Base-by-base conservation (phyloP, 2,329 filamentous ascomycete species). In the Arthrocladium fulminans region DNA sequence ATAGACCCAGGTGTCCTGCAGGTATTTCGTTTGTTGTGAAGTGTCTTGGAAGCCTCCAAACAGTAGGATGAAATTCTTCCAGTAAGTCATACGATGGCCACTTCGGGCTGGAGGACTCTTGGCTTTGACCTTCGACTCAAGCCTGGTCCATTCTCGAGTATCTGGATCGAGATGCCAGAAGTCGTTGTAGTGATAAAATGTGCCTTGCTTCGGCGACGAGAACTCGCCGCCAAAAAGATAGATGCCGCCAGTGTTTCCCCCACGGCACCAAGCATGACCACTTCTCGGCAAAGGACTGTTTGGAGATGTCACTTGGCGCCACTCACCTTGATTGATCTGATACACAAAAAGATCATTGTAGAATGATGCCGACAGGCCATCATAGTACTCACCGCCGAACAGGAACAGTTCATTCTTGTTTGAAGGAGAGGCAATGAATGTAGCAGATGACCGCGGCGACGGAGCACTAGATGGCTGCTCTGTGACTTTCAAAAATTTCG, bases 111-210 rank as follows among this genome's bases (percentile, higher is more conserved):
- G 84, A 32, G 90, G 90, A 29, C 77, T 76, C 65, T 86, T 86
- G 50, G 86, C 86, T 70, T 76, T 76, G 32, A 68, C 67, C 55
- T 82, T 83, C 2, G 75, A 76, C 65, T 98, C 92, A 27, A 98
- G 74, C 52, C 89, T 84, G 49, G 81, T 86, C 92, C 92, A 98
- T 70, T 98, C 92, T 59, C 88, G 77, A 6, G 79, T 82, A 7
- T 76, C 77, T 0, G 90, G 85, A 62, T 97, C 89, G 37, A 97
- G 76, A 43, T 84, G 77, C 90, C 92, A 98, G 65, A 98, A 97
- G 69, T 97, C 92, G 61, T 94, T 95, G 71, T 98, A 98, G 67
- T 98, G 92, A 66, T 98, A 96, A 62, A 98, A 98, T 0, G 90
- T 97, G 3, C 92, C 92, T 67, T 97, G 92, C 64, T 96, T 97